phyloP scores from a whole-genome alignment of 1,284 basidiomycete species.

The Exobasidium cylindrosporum region DNA sequence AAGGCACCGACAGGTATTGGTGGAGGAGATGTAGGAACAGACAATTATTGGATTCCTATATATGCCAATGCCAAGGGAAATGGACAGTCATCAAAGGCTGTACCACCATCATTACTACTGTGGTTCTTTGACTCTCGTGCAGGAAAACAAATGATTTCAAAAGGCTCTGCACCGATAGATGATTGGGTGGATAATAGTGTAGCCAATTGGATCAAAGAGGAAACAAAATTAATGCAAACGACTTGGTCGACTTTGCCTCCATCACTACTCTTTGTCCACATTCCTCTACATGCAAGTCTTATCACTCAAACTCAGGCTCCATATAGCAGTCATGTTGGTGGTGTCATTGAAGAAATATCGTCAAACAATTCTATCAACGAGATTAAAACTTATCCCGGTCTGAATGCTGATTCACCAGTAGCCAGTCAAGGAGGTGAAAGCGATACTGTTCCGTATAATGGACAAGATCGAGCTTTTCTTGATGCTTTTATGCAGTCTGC shows the following conservation, averaged over 20 bases:
- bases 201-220: constrained; percentile 15
- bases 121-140: constrained; percentile 22
- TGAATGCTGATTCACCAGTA: constrained; percentile 20
- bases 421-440: constrained; percentile 11
- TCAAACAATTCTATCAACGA: background rate
- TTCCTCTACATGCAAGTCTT: constrained; percentile 14
- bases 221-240: constrained; percentile 4
- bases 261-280: constrained; percentile 17
- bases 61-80: background rate
- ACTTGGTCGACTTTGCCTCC: constrained; percentile 16
- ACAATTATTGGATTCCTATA: constrained; percentile 21
- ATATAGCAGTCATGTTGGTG: constrained; percentile 16
- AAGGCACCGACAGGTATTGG: constrained; percentile 14
- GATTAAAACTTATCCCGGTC: constrained; percentile 8
- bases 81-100: background rate
- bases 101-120: constrained; percentile 10
- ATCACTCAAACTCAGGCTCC: constrained; percentile 7
- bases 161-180: constrained; percentile 11
- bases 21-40: constrained; percentile 13
- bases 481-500: constrained; percentile 12
- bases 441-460: constrained; percentile 5
- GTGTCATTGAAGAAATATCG: constrained; percentile 14
- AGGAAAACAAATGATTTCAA: constrained; percentile 13
- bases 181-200: constrained; percentile 19
- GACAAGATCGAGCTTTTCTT: constrained; percentile 16